phyloP scores from a whole-genome alignment of 768 basidiomycete genomes.

The Mrakia hoshinonis region DNA sequence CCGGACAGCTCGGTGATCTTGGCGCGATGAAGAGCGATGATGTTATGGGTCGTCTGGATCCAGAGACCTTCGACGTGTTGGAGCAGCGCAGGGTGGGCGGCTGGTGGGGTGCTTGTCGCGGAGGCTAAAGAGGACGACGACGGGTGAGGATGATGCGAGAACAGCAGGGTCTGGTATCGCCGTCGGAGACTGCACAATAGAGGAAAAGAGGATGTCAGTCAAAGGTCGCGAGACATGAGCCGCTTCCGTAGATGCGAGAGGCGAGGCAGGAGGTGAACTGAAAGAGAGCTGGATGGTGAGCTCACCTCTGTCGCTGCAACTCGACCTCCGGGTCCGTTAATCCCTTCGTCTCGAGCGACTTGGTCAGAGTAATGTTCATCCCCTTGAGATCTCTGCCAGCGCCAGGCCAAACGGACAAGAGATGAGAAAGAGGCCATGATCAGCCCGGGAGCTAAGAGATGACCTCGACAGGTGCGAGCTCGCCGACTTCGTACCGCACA shows the following conservation, averaged over 20 bases:
- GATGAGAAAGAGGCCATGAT: background rate
- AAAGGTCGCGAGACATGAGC: constrained; percentile 15
- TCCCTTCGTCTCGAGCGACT: constrained; percentile 56
- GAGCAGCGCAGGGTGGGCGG: constrained; percentile 48
- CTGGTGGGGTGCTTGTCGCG: background rate
- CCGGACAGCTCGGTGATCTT: constrained; percentile 46
- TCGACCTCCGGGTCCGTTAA: constrained; percentile 83
- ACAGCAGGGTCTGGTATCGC: constrained; percentile 59
- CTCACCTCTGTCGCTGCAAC: constrained; percentile 75
- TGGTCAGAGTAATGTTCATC: constrained; percentile 62
- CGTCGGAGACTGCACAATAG: constrained; percentile 53
- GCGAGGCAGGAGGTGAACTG: constrained; percentile 4
- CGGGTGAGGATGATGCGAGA: constrained; percentile 55
- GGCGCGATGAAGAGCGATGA: constrained; percentile 75
- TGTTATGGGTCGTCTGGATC: constrained; percentile 83
- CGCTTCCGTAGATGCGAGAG: constrained; percentile 18
- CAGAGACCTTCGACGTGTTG: constrained; percentile 77
- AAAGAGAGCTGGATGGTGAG: constrained; percentile 22
- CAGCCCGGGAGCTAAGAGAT: background rate
- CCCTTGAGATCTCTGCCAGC: constrained; percentile 63
- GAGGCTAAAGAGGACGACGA: background rate
- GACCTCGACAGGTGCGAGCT: background rate
- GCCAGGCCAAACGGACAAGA: too few species aligned
- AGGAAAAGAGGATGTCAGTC: background rate
- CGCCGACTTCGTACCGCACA: background rate